Evolutionary conservation across 2,329 filamentous ascomycete genomes (phyloP), one percentile per base, ranked within the genome.

Genomic region (Xylaria sp.): DNA sequence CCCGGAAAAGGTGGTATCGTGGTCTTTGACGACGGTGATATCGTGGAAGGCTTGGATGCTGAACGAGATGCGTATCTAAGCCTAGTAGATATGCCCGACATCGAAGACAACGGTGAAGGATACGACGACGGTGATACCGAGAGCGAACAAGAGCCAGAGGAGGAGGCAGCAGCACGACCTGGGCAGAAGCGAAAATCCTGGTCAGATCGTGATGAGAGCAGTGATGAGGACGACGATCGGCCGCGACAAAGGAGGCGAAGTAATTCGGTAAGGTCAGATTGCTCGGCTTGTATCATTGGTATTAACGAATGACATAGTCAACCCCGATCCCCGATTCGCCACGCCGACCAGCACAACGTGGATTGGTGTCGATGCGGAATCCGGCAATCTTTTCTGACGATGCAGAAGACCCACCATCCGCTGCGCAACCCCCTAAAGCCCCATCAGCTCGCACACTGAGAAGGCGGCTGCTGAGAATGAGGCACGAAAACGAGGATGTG

Each of bases 11-110:
- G 95, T 20, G 96, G 96, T 0, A 92, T 99, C 51, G 89, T 99
- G 70, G 94, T 98, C 1, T 97, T 96, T 79, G 96, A 98, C 77
- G 96, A 98, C 78, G 96, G 95, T 1, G 96, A 99, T 79, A 94
- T 99, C 60, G 92, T 95, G 74, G 92, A 95, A 74, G 92, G 94
- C 41, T 83, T 99, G 41, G 81, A 81, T 13, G 83, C 83, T 0
- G 94, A 98, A 81, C 88, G 89, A 74, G 90, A 93, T 68, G 94
- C 96, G 48, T 98, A 97, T 77, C 88, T 92, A 72, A 91, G 91
- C n/a, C 83, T 98, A 61, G 85, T 93, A 55, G 91, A 94, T 71
- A 98, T 99, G 94, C 95, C 94, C 0, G 93, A 97, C 56, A 83
- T 97, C 57, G 93, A 93, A 48, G 93, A 96, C 39, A 88, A 91